Base-by-base conservation (phyloP, 352 stramenopile species). In the Salisapilia sapeloensis region DNA sequence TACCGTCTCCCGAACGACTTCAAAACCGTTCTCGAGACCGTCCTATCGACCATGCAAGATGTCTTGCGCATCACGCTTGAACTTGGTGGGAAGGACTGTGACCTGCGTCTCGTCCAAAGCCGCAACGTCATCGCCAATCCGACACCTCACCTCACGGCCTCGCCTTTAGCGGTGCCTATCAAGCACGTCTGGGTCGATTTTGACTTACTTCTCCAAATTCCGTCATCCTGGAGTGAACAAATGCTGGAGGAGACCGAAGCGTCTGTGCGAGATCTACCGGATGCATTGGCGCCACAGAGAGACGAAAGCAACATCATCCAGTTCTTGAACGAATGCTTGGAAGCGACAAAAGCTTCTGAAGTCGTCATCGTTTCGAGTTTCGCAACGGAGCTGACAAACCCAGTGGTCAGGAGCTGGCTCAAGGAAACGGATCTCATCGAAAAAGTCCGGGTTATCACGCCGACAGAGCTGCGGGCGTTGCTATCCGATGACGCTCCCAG, bases 71-170 rank as follows among this genome's bases (percentile, higher is more conserved):
- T 72, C 36, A 84, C 67, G 4, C 49, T 76, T 5, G 42, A 56
- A 29, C 51, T 74, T 18, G 67, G 62, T 27, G 69, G 61, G 6
- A 63, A 63, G 37, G 60, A 81, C 36, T 80, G 65, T 43, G 71
- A 91, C 29, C 52, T 91, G 26, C 81, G 82, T 40, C 63, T 91
- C 21, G 75, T 91, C 38, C 71, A 87, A 40, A 86, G 66, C 28
- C 66, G 65, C 31, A 40, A 69, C 22, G 60, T 83, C 26, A 85
- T 91, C 24, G 51, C 54, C 13, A 59, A 75, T 14, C 69, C 69
- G 4, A 53, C 31, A 12, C 10, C 13, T 10, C 10, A 12, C 10
- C 24, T 28, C 24, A 10, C 10, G 10, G 24, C 24, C 10, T 13
- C 10, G 13, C 24, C 24, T 28, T 13, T 28, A 10, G 13, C 10